These are phyloP conservation scores for Suillus weaverae DNA, from an alignment of 768 basidiomycete genomes.

Conservation along the genomic window DNA sequence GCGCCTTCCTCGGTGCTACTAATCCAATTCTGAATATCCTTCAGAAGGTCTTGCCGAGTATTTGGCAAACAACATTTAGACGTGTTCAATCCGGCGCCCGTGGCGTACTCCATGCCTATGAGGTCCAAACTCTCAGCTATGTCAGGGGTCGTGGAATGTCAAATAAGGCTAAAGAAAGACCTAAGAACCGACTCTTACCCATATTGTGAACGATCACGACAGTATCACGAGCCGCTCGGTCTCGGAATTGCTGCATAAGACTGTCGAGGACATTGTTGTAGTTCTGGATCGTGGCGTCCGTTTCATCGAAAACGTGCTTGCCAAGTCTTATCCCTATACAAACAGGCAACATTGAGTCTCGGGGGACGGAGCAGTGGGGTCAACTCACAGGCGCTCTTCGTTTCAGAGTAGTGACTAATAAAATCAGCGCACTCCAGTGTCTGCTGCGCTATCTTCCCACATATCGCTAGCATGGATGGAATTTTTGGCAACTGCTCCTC, in stretches of 20 bases:
- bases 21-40: no score
- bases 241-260: constrained; percentile 8
- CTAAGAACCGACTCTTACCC: neutral
- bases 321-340: neutral
- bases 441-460: constrained; percentile 10
- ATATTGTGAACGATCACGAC: neutral
- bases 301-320: neutral
- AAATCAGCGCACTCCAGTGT: constrained; percentile 29
- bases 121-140: neutral
- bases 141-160: neutral
- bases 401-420: constrained; percentile 26
- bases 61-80: no score
- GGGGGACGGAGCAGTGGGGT: neutral
- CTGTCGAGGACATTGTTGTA: constrained; percentile 1
- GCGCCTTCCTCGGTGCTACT: no score
- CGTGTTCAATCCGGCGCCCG: no score
- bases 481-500: constrained; percentile 2
- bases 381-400: constrained; percentile 21
- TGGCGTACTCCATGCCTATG: no score
- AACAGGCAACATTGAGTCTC: neutral
- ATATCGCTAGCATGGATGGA: neutral
- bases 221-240: neutral
- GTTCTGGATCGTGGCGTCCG: neutral
- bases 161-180: neutral
- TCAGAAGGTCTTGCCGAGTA: no score